Percentiles rank a stretch among this genome's conserved stretches.
These are phyloP conservation scores for Colletotrichum sp. DNA, from an alignment of 2,329 filamentous ascomycete species.

Conservation along the genomic window DNA sequence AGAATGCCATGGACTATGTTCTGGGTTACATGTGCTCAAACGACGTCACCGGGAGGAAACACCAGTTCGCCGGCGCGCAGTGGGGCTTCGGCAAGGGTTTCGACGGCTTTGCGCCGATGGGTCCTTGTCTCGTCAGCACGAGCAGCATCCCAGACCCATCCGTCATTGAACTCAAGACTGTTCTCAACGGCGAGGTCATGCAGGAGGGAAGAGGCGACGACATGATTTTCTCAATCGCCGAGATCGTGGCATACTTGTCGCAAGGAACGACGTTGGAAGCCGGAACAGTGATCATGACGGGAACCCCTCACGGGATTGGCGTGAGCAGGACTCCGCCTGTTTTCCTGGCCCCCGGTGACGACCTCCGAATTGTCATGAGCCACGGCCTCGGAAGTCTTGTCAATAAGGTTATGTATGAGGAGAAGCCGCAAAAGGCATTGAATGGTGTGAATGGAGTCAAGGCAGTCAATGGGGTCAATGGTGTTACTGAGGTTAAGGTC, in stretches of 20 bases:
- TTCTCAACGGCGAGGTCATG: conserved; percentile 26
- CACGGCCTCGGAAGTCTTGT: conserved; percentile 26
- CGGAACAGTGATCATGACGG: conserved; percentile 32
- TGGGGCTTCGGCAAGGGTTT: conserved; percentile 58
- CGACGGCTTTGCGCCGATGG: conserved; percentile 53
- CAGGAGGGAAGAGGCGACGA: conserved; percentile 26
- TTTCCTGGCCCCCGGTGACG: conserved; percentile 22
- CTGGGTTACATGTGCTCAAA: conserved; percentile 63
- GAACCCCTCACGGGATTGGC: conserved; percentile 28
- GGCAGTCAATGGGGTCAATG: conserved; percentile 4
- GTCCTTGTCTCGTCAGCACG: conserved; percentile 26
- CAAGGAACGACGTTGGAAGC: conserved; percentile 28
- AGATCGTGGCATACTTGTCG: conserved; percentile 28
- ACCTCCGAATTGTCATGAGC: conserved; percentile 22
- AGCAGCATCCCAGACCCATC: conserved; percentile 6
- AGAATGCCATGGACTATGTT: conserved; percentile 53
- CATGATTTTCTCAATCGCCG: conserved; percentile 33
- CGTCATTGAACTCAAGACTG: conserved; percentile 20
- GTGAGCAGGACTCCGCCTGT: conserved; percentile 23
- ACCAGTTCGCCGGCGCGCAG: conserved; percentile 52
- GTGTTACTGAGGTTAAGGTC: not conserved
- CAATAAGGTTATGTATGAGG: conserved; percentile 21
- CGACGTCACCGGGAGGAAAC: conserved; percentile 57
- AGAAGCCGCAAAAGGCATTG: not conserved
- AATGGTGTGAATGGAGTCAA: not conserved